phyloP scores from a whole-genome alignment of 1,284 basidiomycete genomes.

The Calocybe gambosa region DNA sequence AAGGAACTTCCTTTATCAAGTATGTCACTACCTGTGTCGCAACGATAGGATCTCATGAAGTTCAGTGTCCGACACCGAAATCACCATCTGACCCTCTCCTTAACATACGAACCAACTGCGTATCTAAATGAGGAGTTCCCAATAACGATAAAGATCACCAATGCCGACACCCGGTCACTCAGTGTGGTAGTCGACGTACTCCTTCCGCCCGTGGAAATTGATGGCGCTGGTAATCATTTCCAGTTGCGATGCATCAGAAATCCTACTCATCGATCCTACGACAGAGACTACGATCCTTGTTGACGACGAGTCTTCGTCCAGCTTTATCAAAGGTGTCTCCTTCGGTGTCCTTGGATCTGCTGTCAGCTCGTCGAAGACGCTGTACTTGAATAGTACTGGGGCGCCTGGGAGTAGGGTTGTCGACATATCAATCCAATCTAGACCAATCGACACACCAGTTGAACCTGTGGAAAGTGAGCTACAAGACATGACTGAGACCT shows the following conservation, averaged over 20 bases:
- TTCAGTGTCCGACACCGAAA: constrained; percentile 59
- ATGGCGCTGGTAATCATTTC: constrained; percentile 56
- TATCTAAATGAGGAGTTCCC: constrained; percentile 76
- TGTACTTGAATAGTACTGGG: constrained; percentile 55
- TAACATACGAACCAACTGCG: constrained; percentile 59
- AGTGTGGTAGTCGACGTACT: constrained; percentile 68
- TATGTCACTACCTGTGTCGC: constrained; percentile 27
- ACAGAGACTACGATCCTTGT: constrained; percentile 60
- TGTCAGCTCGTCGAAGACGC: constrained; percentile 46
- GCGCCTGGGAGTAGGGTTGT: constrained; percentile 59
- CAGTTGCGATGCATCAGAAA: background rate
- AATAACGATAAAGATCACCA: constrained; percentile 60
- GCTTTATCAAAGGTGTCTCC: constrained; percentile 65
- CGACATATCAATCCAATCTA: constrained; percentile 72
- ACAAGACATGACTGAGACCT: constrained; percentile 49
- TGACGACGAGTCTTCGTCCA: constrained; percentile 56
- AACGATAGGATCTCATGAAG: constrained; percentile 3
- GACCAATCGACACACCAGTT: constrained; percentile 20
- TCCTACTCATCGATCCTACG: background rate
- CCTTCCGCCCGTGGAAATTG: constrained; percentile 72
- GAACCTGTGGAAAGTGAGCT: constrained; percentile 11
- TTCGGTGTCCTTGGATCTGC: constrained; percentile 61
- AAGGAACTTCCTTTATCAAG: constrained; percentile 44
- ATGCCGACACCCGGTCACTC: constrained; percentile 61
- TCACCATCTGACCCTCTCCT: constrained; percentile 48